Evolutionary conservation across 352 stramenopile genomes (phyloP).

Genomic region (Aphanomyces stellatus): DNA sequence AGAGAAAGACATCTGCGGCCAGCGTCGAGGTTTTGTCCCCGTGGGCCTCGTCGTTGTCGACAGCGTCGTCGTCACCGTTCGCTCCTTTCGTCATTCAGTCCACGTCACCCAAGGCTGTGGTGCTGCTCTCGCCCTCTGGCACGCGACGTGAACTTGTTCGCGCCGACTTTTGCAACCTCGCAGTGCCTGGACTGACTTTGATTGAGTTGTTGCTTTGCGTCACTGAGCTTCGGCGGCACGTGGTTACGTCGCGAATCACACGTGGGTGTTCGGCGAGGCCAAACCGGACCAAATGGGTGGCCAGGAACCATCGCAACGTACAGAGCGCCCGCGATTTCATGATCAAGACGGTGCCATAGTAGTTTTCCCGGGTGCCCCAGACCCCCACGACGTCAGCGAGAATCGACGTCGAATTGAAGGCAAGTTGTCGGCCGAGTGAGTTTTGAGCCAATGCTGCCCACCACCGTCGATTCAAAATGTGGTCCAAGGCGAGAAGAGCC

Average conservation of each 20-base stretch:
- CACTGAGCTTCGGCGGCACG: neutral
- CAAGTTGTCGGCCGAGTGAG: neutral
- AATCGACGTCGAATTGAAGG: slow-evolving; percentile 17
- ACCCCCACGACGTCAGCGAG: neutral
- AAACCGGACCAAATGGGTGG: neutral
- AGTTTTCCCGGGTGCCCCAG: neutral
- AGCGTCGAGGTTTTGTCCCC: too few species aligned
- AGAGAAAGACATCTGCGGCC: neutral
- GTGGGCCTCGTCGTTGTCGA: neutral
- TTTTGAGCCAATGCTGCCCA: neutral
- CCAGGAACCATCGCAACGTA: slow-evolving; percentile 14
- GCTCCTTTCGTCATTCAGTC: too few species aligned
- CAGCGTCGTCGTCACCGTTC: too few species aligned
- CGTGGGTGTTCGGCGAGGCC: neutral
- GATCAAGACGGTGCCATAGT: neutral
- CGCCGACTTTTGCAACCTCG: neutral
- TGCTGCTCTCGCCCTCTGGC: neutral
- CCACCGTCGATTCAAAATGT: neutral
- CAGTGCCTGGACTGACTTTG: neutral
- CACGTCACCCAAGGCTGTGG: neutral
- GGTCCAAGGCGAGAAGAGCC: neutral
- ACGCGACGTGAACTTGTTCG: neutral
- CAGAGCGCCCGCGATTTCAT: slow-evolving; percentile 2
- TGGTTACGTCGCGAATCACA: neutral
- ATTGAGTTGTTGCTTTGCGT: neutral